A percentile compares a stretch with the other conserved stretches of the same genome.
phyloP scores from a whole-genome alignment of 2,329 filamentous ascomycete genomes.

The Paecilomyces fulvus region DNA sequence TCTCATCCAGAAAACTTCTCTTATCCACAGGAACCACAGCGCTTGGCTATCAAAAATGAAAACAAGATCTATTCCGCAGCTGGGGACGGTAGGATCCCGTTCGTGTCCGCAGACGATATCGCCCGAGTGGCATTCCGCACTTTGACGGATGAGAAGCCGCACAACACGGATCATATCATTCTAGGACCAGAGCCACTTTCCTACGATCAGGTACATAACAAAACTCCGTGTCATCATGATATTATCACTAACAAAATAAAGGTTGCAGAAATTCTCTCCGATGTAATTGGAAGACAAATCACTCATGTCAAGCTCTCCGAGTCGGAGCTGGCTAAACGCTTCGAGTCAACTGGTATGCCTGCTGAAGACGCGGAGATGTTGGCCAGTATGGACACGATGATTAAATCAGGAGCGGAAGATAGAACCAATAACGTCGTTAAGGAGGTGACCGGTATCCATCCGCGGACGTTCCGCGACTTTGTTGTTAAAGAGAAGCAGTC shows the following conservation, averaged over 20 bases:
- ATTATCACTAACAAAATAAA: background rate
- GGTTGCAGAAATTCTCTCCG: constrained; percentile 22
- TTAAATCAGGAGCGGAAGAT: constrained; percentile 29
- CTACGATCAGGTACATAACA: constrained; percentile 24
- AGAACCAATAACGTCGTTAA: constrained; percentile 27
- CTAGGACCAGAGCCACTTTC: constrained; percentile 30
- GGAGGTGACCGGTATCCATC: constrained; percentile 24
- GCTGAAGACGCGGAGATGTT: constrained; percentile 25
- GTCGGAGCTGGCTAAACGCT: constrained; percentile 8
- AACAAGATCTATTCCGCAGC: constrained; percentile 38
- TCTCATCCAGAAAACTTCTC: constrained; percentile 43
- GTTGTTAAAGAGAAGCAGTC: constrained; percentile 5
- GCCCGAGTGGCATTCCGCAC: constrained; percentile 8
- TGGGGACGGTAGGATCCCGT: constrained; percentile 21
- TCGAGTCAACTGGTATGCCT: constrained; percentile 18
- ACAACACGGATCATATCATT: constrained; percentile 18
- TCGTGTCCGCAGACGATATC: constrained; percentile 8
- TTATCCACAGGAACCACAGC: constrained; percentile 24
- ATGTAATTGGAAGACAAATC: constrained; percentile 24
- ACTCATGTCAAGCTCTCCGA: constrained; percentile 26
- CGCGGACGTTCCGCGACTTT: constrained; percentile 18
- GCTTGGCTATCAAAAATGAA: constrained; percentile 26
- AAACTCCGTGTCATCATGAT: background rate
- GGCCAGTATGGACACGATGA: constrained; percentile 17
- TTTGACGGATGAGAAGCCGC: constrained; percentile 7